These are phyloP conservation scores for Leccinum ochraceum DNA, from an alignment of 768 basidiomycete genomes.

Conservation along the genomic window DNA sequence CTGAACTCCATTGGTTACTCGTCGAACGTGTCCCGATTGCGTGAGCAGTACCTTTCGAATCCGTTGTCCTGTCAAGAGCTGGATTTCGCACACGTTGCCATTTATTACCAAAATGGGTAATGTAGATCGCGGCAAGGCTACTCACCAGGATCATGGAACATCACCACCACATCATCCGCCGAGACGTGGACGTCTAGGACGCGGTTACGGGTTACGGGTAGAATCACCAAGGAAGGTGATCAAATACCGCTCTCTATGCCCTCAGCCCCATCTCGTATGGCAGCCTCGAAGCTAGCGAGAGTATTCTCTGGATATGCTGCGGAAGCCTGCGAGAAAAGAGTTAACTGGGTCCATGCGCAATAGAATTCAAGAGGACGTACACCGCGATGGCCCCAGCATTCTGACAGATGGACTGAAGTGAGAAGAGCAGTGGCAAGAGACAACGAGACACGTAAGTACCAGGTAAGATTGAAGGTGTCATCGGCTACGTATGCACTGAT, in stretches of 20 bases:
- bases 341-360: background rate
- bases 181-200: constrained; percentile 93
- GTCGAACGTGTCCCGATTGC: constrained; percentile 27
- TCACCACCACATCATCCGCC: constrained; percentile 79
- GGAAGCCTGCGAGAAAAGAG: constrained; percentile 63
- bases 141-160: constrained; percentile 94
- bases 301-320: constrained; percentile 92
- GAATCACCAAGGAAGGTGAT: constrained; percentile 33
- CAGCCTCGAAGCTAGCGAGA: constrained; percentile 90
- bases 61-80: constrained; percentile 82
- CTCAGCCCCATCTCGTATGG: constrained; percentile 93
- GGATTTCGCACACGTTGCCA: constrained; percentile 26
- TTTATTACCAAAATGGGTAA: constrained; percentile 24
- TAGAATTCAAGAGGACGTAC: constrained; percentile 46
- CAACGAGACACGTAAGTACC: constrained; percentile 20
- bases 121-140: constrained; percentile 16
- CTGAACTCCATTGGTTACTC: constrained; percentile 38
- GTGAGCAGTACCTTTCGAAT: constrained; percentile 54
- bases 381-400: constrained; percentile 82
- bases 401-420: constrained; percentile 32
- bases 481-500: constrained; percentile 14
- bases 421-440: background rate
- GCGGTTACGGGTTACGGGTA: constrained; percentile 47
- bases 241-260: constrained; percentile 96
- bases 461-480: constrained; percentile 28